Conservation (phyloP, 805 yeast species). For the Kazachstania kunashirensis region DNA sequence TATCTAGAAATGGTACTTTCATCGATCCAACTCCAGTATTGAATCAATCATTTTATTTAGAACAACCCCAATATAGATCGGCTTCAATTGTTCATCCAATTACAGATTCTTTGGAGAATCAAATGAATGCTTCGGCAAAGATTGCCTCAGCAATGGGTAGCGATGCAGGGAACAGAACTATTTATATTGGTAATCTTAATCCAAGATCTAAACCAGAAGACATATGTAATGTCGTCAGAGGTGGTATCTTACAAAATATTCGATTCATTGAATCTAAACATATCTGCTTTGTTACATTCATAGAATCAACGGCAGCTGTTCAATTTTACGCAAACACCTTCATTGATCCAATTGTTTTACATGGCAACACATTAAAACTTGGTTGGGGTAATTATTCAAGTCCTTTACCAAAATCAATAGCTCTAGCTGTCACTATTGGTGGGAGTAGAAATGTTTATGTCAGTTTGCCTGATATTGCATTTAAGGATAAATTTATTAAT, state of each 20-base stretch:
- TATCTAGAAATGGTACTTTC: conserved; percentile 1
- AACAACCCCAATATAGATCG: conserved; percentile 10
- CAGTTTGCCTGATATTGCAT: conserved; percentile 41
- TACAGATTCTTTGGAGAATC: conserved; percentile 24
- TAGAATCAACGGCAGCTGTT: conserved; percentile 55
- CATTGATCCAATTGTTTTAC: conserved; percentile 49
- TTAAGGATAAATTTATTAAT: conserved; percentile 29
- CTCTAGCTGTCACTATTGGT: conserved; percentile 58
- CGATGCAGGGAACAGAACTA: conserved; percentile 49
- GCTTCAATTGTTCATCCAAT: conserved; percentile 14
- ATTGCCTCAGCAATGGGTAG: conserved; percentile 27
- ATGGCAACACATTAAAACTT: conserved; percentile 50
- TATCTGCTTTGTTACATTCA: conserved; percentile 61
- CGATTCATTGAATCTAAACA: conserved; percentile 42
- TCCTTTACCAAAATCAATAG: conserved; percentile 44
- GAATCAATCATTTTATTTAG: conserved; percentile 9
- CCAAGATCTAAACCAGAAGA: conserved; percentile 60
- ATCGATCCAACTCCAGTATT: conserved; percentile 2
- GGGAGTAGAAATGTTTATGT: conserved; percentile 73
- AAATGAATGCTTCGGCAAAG: conserved; percentile 22
- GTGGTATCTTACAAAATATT: conserved; percentile 61
- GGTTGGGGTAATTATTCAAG: conserved; percentile 71
- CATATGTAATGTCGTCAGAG: conserved; percentile 65
- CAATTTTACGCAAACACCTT: conserved; percentile 55
- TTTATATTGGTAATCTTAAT: conserved; percentile 59